Base-by-base conservation (phyloP, 176 grass and related monocot species). In the Zoysia pacifica region DNA sequence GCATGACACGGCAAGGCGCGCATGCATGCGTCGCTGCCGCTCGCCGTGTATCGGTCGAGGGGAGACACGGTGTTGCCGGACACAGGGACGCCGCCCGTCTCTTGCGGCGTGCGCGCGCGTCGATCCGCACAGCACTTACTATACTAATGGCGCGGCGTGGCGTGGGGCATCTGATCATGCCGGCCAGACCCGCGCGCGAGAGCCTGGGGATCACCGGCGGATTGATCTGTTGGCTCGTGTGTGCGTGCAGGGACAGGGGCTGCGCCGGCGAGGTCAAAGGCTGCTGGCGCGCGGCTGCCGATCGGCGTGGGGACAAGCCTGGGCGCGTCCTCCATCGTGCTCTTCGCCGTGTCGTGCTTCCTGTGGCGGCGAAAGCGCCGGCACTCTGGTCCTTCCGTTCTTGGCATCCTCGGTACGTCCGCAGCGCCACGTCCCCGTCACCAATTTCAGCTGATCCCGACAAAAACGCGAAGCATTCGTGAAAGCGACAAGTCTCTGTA, bases 261-360 rank as follows among this genome's bases (percentile, higher is more conserved):
- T 76, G 3, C 59, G 51, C 15, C 51, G 83, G 89, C 72, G 72
- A 94, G 86, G 83, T 90, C 88, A 49, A 98, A 94, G 89, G 84
- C 74, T 76, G 88, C 48, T 18, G 28, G 28, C 28, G 73, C 83
- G 62, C 83, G 84, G 67, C 52, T 98, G 58, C 83, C 73, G 2
- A 68, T 94, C 62, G 90, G 87, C 6, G 83, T 97, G 19, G 91
- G 91, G 53, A 87, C 89, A 65, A 92, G 92, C 74, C 72, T 98
- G 2, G 87, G 92, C 70, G 86, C 73, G 50, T 91, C 86, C 83
- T 85, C 85, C 35, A 74, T 98, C 46, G 73, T 97, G 73, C 79
- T 97, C 51, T 51, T 98, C 51, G 83, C 85, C 19, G 52, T 98
- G 55, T 83, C 86, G 1, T 87, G 91, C 6, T 83, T 89, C 51